These are phyloP conservation scores for Ogataea philodendri DNA, from an alignment of 805 yeast genomes.

Conservation along the genomic window DNA sequence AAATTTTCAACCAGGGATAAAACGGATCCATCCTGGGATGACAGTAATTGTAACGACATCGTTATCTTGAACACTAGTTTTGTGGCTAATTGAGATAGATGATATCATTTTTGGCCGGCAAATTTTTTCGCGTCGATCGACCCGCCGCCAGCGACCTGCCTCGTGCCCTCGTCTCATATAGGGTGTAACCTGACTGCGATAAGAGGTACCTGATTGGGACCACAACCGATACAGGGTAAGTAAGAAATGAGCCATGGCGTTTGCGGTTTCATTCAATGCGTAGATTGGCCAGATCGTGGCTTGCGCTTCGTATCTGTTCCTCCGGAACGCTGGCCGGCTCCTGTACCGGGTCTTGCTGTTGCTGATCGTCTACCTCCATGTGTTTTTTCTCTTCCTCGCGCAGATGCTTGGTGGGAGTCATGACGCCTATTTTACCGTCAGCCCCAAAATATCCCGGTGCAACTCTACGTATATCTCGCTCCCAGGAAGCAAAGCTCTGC, in stretches of 20 bases:
- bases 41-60: constrained; percentile 33
- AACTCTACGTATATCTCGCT: constrained; percentile 18
- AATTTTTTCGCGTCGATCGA: constrained; percentile 12
- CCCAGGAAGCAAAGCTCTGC: constrained; percentile 23
- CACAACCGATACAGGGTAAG: no score
- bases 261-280: constrained; percentile 6
- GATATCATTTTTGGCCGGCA: constrained; percentile 3
- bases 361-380: neutral
- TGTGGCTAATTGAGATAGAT: no score
- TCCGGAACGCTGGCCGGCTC: neutral
- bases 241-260: no score
- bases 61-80: neutral
- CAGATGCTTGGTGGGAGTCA: constrained; percentile 25
- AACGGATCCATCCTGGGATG: constrained; percentile 31
- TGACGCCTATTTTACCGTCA: constrained; percentile 24
- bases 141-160: constrained; percentile 1
- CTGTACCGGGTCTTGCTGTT: neutral
- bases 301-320: constrained; percentile 1
- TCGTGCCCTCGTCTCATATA: no score
- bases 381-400: neutral
- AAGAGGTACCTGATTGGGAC: no score
- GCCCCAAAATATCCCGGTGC: constrained; percentile 31
- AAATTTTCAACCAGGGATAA: constrained; percentile 39
- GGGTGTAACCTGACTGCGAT: no score
- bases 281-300: constrained; percentile 6